These are phyloP conservation scores for Trichoderma erinaceum DNA, from an alignment of 495 filamentous ascomycete species.

Conservation along the genomic window DNA sequence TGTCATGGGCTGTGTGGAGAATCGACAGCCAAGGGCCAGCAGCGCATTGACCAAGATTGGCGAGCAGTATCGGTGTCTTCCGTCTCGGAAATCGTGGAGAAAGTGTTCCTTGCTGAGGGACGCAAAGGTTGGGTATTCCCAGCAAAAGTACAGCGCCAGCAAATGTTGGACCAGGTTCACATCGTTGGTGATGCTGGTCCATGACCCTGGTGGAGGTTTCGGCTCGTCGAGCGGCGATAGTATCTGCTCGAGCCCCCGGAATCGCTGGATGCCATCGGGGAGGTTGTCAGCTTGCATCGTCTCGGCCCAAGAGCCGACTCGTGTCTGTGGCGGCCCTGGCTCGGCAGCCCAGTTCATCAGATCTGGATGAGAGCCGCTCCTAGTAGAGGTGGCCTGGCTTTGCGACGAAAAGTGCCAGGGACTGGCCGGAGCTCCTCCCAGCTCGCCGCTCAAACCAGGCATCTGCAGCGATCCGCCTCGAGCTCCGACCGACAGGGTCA, in stretches of 20 bases:
- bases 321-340: slow-evolving; percentile 29
- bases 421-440: slow-evolving; percentile 28
- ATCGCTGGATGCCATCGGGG: slow-evolving; percentile 21
- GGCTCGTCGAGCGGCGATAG: slow-evolving; percentile 29
- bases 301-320: slow-evolving; percentile 37
- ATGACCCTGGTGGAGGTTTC: slow-evolving; percentile 38
- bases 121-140: slow-evolving; percentile 72
- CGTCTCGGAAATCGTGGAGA: slow-evolving; percentile 53
- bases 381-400: slow-evolving; percentile 32
- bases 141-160: slow-evolving; percentile 68
- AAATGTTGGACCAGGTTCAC: slow-evolving; percentile 53
- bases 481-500: not conserved
- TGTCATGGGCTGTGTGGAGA: slow-evolving; percentile 59
- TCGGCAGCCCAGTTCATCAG: slow-evolving; percentile 32
- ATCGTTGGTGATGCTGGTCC: slow-evolving; percentile 59
- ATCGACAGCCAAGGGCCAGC: slow-evolving; percentile 65
- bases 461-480: not conserved
- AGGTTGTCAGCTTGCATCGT: slow-evolving; percentile 19
- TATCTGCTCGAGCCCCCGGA: slow-evolving; percentile 32
- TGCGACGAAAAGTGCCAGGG: slow-evolving; percentile 39
- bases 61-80: slow-evolving; percentile 58
- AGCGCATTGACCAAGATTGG: slow-evolving; percentile 70
- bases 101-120: slow-evolving; percentile 70
- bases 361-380: slow-evolving; percentile 36
- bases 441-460: slow-evolving; percentile 17